Evolutionary conservation across 306 rosid species (phyloP), one percentile per base, ranked within the genome.

Genomic region (Pterocarpus macrocarpus): DNA sequence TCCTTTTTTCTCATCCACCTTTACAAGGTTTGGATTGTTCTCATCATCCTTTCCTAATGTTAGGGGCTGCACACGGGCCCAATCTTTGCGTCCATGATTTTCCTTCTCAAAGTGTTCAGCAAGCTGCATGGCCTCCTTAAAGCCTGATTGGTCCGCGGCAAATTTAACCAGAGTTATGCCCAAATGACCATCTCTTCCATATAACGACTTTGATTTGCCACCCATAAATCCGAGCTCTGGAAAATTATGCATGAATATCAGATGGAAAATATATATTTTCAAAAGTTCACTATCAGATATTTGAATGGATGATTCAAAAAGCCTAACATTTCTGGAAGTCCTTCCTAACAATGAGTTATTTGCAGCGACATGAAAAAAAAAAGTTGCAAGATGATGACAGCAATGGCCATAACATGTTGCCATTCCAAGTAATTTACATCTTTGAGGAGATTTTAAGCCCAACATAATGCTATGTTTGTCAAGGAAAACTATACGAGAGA

Each of bases 151-250:
- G 61, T 94, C 97, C 55, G 90, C 94, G 12, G 97, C 73, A 84
- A 90, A 96, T 71, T 92, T 96, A 72, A 96, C 79, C 85, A 96
- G 65, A 22, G 95, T 92, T 63, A 86, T 77, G 73, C 99, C 99
- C 89, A 92, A 85, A 89, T 96, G 99, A 77, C 99, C 99, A 17
- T 96, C 99, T 86, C 97, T 92, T 81, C 97, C 97, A 28, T 96
- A 96, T 85, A 94, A 80, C 69, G 99, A 92, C 82, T 94, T 94
- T 15, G 99, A 90, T 87, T 96, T 96, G 81, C 99, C 99, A 84
- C 92, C 92, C 71, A 65, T 75, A 87, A 90, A 87, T 67, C 99
- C 99, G n/a, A 96, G 92, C 75, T 92, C 99, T 96, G 99, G 82
- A 85, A 71, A 85, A 76, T 73, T 83, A 85, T 68, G 72, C 80